Base-by-base conservation (phyloP, 2,329 filamentous ascomycete genomes). In the Lecanoromycetidae sp. region DNA sequence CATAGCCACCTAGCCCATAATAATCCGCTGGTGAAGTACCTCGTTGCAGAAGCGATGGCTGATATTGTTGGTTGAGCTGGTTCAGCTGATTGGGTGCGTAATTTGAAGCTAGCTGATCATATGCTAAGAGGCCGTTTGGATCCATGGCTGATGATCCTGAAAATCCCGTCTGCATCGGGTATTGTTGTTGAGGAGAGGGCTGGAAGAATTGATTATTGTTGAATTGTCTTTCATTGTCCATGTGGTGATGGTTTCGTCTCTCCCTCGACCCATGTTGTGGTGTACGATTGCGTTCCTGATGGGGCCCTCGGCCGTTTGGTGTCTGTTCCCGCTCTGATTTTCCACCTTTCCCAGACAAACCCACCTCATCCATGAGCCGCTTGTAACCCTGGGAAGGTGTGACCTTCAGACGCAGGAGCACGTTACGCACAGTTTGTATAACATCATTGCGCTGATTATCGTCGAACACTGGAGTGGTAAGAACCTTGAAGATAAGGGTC, bases 351-450 rank as follows among this genome's bases (percentile, higher is more conserved):
- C 43, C 67, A 15, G 90, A 93, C 30, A 98, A 69, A 51, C 90
- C 88, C 56, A 98, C 91, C 63, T 98, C 91, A 59, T 98, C 91
- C 91, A 98, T 98, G 51, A 98, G 70, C 44, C 91, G 83, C 74
- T 96, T 98, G 71, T 98, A 98, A 44, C 91, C 91, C 67, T 96
- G 91, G 52, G 82, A 84, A 13, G 91, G 87, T 59, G 94, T 86
- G 5, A 87, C 90, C 69, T 95, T 95, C 65, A 96, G 82, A 58
- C 84, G 83, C 27, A 90, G 68, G 27, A 98, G 74, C 32, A 96
- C 87, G 57, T 80, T 86, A 60, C 90, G 87, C 43, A 98, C 86
- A 49, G 87, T 95, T 59, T 94, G 87, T 4, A 94, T 79, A 19
- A 95, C 87, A 58, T 95, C 85, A 37, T 75, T 71, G 39, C 91